Percentiles rank a stretch among this genome's conserved stretches.
Evolutionary conservation across 257 asterid genomes (phyloP).

Genomic region (Primulina huaijiensis): DNA sequence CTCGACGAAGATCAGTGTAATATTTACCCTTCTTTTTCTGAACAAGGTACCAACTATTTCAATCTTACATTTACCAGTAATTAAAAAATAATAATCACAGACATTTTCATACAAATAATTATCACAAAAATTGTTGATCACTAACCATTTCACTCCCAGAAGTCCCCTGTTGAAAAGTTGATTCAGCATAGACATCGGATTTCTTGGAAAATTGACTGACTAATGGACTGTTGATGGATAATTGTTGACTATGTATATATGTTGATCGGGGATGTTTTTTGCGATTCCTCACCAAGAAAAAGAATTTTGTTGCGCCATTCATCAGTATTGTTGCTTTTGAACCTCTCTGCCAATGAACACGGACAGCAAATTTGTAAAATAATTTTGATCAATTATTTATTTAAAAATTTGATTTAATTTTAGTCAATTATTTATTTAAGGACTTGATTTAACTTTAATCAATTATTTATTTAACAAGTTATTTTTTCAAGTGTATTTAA

Average conservation of each 20-base stretch:
- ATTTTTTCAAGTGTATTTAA: no score
- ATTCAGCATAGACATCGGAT: conserved; percentile 64
- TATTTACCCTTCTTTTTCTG: background rate
- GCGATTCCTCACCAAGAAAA: background rate
- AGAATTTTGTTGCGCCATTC: background rate
- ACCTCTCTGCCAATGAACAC: background rate
- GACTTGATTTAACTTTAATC: no score
- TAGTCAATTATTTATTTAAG: no score
- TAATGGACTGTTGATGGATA: no score
- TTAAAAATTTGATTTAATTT: no score
- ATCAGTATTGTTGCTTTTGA: background rate
- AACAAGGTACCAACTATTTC: conserved; percentile 8
- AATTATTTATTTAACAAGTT: no score
- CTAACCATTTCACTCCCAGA: conserved; percentile 84
- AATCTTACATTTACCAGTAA: conserved; percentile 7
- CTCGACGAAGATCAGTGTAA: conserved; percentile 13
- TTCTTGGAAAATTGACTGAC: background rate
- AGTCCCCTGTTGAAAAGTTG: conserved; percentile 87
- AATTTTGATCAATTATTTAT: no score
- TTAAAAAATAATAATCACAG: conserved; percentile 5
- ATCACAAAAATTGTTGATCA: conserved; percentile 21
- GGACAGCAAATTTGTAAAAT: no score
- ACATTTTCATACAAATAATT: background rate
- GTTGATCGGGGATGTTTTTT: background rate
- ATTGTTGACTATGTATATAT: background rate